These are phyloP conservation scores for Hymenoscyphus repandus DNA, from an alignment of 2,329 filamentous ascomycete species.

Conservation along the genomic window DNA sequence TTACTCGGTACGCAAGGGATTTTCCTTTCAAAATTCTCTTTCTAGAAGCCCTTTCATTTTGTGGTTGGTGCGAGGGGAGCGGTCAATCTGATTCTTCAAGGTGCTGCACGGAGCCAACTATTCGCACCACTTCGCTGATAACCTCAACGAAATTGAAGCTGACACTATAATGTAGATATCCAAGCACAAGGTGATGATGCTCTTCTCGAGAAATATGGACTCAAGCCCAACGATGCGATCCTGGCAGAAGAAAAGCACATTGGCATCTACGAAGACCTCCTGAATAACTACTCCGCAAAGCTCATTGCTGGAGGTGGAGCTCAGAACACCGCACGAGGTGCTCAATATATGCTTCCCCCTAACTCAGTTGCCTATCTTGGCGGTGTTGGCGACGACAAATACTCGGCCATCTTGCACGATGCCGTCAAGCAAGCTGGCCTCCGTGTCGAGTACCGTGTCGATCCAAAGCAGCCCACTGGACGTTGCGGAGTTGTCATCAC, in stretches of 20 bases:
- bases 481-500: conserved; percentile 97
- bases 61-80: not conserved
- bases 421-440: conserved; percentile 85
- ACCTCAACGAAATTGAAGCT: not conserved
- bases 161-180: conserved; percentile 61
- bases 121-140: too few species aligned
- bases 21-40: not conserved
- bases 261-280: conserved; percentile 85
- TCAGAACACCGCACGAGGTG: conserved; percentile 94
- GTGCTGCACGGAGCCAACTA: not conserved
- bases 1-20: conserved; percentile 65
- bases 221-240: conserved; percentile 97
- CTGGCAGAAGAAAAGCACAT: conserved; percentile 90
- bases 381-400: conserved; percentile 93
- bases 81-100: not conserved
- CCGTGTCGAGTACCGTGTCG: conserved; percentile 90
- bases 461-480: conserved; percentile 77
- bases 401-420: conserved; percentile 79
- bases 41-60: not conserved
- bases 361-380: conserved; percentile 92
- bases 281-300: conserved; percentile 88
- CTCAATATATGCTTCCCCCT: conserved; percentile 87
- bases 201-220: conserved; percentile 83
- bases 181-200: conserved; percentile 78
- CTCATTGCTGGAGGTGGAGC: conserved; percentile 93